Conservation (phyloP, 2,329 filamentous ascomycete species). For the Pyrenophora seminiperda region DNA sequence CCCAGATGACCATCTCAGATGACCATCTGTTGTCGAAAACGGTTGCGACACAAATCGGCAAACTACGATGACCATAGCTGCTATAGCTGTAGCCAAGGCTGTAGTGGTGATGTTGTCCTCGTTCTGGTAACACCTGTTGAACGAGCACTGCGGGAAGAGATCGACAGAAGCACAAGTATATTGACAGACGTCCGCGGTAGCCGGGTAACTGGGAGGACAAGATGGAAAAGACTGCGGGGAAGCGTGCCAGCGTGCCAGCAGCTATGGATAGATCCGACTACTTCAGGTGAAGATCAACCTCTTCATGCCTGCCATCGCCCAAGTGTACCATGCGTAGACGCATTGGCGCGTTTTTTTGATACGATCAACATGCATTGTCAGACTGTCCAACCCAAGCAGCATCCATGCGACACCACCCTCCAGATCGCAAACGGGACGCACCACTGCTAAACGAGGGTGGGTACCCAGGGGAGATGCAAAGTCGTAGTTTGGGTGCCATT, state of each 20-base stretch:
- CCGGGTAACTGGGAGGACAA: not conserved
- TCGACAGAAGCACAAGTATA: not conserved
- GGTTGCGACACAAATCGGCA: slow-evolving; percentile 14
- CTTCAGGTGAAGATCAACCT: not conserved
- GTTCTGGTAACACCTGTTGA: not conserved
- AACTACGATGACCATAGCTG: slow-evolving; percentile 12
- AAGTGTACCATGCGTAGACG: no score
- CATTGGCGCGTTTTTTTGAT: no score
- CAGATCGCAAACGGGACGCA: no score
- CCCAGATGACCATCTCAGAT: slow-evolving; percentile 17
- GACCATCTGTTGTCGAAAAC: slow-evolving; percentile 17
- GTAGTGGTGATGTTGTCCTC: slow-evolving; percentile 5
- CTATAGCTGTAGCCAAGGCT: slow-evolving; percentile 8
- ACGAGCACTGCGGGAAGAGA: not conserved
- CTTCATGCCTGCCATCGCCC: not conserved
- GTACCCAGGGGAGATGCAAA: no score
- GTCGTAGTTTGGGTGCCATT: no score
- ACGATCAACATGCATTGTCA: no score
- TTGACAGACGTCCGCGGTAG: not conserved
- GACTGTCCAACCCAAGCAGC: no score
- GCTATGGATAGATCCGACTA: not conserved
- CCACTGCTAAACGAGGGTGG: no score
- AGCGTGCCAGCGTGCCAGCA: not conserved
- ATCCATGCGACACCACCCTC: no score
- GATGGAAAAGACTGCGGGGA: not conserved